These are phyloP conservation scores for Epichloe elymi DNA, from an alignment of 2,329 filamentous ascomycete species.

Conservation along the genomic window DNA sequence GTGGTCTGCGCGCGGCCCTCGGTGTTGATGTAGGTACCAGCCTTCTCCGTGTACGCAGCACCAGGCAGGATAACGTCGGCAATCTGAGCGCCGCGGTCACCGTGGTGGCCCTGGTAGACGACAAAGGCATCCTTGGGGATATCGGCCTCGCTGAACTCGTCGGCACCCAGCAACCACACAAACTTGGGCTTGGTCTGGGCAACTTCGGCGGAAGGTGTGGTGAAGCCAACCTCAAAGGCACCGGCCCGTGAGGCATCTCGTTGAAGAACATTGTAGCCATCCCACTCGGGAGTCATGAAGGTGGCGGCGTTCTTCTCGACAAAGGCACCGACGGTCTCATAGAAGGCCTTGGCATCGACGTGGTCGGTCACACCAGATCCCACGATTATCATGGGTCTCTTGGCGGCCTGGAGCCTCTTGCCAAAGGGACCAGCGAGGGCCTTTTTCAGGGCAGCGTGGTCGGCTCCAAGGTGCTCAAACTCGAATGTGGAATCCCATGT, in stretches of 20 bases:
- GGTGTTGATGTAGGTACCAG: conserved; percentile 92
- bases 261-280: conserved; percentile 94
- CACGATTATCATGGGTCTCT: conserved; percentile 93
- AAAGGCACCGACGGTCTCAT: conserved; percentile 79
- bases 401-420: conserved; percentile 77
- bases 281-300: conserved; percentile 85
- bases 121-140: conserved; percentile 95
- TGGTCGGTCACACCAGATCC: conserved; percentile 89
- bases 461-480: conserved; percentile 76
- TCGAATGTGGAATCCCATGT: conserved; percentile 90
- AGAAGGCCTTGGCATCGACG: conserved; percentile 80
- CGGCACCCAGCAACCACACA: conserved; percentile 89
- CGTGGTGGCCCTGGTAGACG: conserved; percentile 96
- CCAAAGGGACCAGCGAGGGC: conserved; percentile 79
- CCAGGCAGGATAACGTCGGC: conserved; percentile 90
- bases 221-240: conserved; percentile 93
- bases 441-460: conserved; percentile 69
- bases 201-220: conserved; percentile 67
- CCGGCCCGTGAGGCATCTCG: conserved; percentile 82
- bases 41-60: conserved; percentile 94
- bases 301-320: conserved; percentile 85
- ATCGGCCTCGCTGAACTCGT: conserved; percentile 74
- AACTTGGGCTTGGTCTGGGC: conserved; percentile 85
- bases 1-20: conserved; percentile 94
- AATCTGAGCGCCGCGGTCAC: conserved; percentile 82